Evolutionary conservation across 352 stramenopile species (phyloP).

Genomic region (Paralagenidium karlingii): DNA sequence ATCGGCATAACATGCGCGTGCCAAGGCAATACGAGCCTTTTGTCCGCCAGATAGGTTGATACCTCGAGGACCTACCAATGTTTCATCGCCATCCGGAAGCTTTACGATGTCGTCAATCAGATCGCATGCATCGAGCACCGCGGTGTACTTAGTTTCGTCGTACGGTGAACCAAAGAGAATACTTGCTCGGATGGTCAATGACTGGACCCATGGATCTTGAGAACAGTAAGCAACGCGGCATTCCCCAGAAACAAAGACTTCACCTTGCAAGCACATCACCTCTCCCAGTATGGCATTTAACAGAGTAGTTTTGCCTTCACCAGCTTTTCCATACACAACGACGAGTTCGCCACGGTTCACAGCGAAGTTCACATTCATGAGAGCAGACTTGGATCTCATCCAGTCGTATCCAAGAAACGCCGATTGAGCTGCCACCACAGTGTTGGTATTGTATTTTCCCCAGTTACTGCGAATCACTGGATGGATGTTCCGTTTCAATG

Average conservation of each 20-base stretch:
- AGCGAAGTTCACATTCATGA: too few relatives aligned
- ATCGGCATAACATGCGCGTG: conserved; percentile 37
- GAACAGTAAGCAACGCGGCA: conserved; percentile 17
- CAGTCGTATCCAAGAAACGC: too few relatives aligned
- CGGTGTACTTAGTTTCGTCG: conserved; percentile 35
- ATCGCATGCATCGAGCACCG: conserved; percentile 13
- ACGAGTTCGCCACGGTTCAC: conserved; percentile 38
- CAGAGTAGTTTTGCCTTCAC: conserved; percentile 37
- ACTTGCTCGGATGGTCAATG: conserved; percentile 63
- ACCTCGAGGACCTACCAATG: conserved; percentile 27
- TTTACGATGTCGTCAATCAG: conserved; percentile 8
- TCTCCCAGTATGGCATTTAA: conserved; percentile 2
- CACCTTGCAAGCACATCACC: neutral
- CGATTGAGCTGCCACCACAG: too few relatives aligned
- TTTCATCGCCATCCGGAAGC: conserved; percentile 47
- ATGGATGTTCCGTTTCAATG: too few relatives aligned
- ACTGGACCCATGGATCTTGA: conserved; percentile 76
- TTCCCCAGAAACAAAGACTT: conserved; percentile 8
- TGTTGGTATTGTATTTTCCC: too few relatives aligned
- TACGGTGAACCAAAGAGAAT: conserved; percentile 70
- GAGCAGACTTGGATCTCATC: too few relatives aligned
- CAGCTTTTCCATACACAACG: conserved; percentile 42
- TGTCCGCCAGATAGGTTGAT: conserved; percentile 93
- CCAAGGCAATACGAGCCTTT: conserved; percentile 94
- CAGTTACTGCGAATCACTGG: too few relatives aligned